Base-by-base conservation (phyloP, 306 rosid species). In the Trifolium subterraneum region DNA sequence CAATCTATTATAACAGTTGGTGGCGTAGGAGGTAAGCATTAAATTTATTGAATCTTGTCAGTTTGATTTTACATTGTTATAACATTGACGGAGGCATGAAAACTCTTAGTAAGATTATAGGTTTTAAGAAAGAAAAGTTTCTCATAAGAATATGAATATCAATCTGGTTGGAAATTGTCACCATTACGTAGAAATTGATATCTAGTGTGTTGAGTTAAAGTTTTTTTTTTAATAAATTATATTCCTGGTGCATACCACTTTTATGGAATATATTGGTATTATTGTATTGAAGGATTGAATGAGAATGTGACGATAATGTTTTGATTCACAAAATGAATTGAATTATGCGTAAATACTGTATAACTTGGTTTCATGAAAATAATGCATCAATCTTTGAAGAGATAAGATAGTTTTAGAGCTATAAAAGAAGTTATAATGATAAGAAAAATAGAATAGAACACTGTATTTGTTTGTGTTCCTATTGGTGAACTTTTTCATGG, bases 1-100 rank as follows among this genome's bases (percentile, higher is more conserved):
- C 93, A 90, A 27, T 94, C 99, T 78, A 71, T 94, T 70, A 71
- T 92, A 71, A 94, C 96, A 4, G 93, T 92, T 80, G 99, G 99
- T 80, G 99, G 97, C 33, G 88, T 94, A 60, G 97, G 95, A 88
- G 99, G 99, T 92, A 70, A 59, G 71, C 65, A 35, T 66, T 63
- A 31, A 23, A 13, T 29, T 58, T 64, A 70, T 71, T 79, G 66
- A 75, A 29, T 74, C 1, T 64, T 20, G 15, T 63, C 22, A 29
- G 35, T 54, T 55, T 75, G 50, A 15, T 56, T 70, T 60, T 68
- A 22, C 29, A 73, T 25, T 55, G n/a, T 51, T 76, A 9, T 11
- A 63, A 18, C 2, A 19, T 75, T 39, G 15, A 38, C 59, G 19
- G 35, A 36, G 51, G 64, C 60, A n/a, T 48, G 80, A 71, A 79